Evolutionary conservation across 495 filamentous ascomycete genomes (phyloP).

Genomic region (Hypomontagnella submonticulosa): DNA sequence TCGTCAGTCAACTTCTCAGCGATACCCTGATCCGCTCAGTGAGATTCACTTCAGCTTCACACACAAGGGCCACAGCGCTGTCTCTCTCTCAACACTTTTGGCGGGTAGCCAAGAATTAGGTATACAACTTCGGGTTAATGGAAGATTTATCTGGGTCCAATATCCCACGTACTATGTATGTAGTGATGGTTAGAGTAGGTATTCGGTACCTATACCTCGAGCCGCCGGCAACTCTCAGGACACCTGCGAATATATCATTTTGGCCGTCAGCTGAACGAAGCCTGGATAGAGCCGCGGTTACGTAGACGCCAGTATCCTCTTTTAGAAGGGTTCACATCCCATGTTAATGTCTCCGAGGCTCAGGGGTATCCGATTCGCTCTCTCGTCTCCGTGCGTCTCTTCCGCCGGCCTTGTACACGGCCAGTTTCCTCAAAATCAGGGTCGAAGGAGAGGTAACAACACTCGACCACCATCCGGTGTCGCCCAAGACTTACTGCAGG

Average conservation of each 20-base stretch:
- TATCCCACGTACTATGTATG: constrained; percentile 1
- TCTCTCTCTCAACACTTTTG: constrained; percentile 1
- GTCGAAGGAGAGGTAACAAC: constrained; percentile 31
- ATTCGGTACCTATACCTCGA: constrained; percentile 7
- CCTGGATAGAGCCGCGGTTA: constrained; percentile 19
- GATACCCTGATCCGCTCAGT: not conserved
- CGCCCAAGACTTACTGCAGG: constrained; percentile 17
- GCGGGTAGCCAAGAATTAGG: constrained; percentile 14
- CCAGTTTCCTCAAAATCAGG: constrained; percentile 18
- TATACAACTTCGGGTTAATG: constrained; percentile 25
- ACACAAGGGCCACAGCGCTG: not conserved
- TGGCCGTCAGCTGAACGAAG: constrained; percentile 9
- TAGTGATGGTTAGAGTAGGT: not conserved
- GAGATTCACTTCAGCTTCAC: not conserved
- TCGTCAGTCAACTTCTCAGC: constrained; percentile 5
- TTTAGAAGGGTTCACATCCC: constrained; percentile 14
- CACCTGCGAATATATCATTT: not conserved
- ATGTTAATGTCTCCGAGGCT: constrained; percentile 25
- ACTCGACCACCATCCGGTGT: constrained; percentile 23
- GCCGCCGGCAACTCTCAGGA: constrained; percentile 14
- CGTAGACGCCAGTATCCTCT: constrained; percentile 15
- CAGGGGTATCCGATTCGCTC: constrained; percentile 34
- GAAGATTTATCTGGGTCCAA: constrained; percentile 16
- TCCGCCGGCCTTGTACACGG: constrained; percentile 25
- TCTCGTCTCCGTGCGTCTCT: constrained; percentile 15